These are phyloP conservation scores for Colletotrichum phormii DNA, from an alignment of 2,329 filamentous ascomycete species.

Conservation along the genomic window DNA sequence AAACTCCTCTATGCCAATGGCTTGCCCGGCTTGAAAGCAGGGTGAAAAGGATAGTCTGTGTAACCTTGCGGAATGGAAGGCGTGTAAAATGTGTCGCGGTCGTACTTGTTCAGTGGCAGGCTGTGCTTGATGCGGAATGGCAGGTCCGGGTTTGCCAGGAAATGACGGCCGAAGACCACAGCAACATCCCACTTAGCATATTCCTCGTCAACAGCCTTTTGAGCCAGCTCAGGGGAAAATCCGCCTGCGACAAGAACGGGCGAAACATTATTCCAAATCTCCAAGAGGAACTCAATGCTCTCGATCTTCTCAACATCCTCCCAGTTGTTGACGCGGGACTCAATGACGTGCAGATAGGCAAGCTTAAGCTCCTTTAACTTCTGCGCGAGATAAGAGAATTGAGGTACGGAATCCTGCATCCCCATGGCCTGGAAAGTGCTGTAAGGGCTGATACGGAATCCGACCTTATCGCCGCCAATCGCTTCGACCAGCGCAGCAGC, in stretches of 20 bases:
- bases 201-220: conserved; percentile 43
- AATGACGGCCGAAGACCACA: conserved; percentile 48
- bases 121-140: conserved; percentile 42
- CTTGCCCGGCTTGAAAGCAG: conserved; percentile 19
- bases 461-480: conserved; percentile 63
- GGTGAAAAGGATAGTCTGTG: conserved; percentile 43
- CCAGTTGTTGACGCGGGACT: conserved; percentile 63
- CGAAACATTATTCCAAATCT: conserved; percentile 45
- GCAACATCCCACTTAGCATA: conserved; percentile 45
- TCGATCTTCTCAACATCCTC: conserved; percentile 51
- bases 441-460: conserved; percentile 71
- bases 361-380: conserved; percentile 64
- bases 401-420: conserved; percentile 71
- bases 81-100: conserved; percentile 44
- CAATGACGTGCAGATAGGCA: conserved; percentile 72
- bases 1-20: conserved; percentile 3
- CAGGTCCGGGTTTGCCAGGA: conserved; percentile 47
- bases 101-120: conserved; percentile 41
- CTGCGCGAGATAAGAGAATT: conserved; percentile 69
- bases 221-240: conserved; percentile 42
- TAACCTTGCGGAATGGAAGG: conserved; percentile 39
- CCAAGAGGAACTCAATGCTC: conserved; percentile 47
- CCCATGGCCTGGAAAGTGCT: conserved; percentile 72
- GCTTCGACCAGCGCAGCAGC: conserved; percentile 51
- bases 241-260: conserved; percentile 51